Evolutionary conservation across 495 filamentous ascomycete species (phyloP).

Genomic region (Aspergillus biplanus): DNA sequence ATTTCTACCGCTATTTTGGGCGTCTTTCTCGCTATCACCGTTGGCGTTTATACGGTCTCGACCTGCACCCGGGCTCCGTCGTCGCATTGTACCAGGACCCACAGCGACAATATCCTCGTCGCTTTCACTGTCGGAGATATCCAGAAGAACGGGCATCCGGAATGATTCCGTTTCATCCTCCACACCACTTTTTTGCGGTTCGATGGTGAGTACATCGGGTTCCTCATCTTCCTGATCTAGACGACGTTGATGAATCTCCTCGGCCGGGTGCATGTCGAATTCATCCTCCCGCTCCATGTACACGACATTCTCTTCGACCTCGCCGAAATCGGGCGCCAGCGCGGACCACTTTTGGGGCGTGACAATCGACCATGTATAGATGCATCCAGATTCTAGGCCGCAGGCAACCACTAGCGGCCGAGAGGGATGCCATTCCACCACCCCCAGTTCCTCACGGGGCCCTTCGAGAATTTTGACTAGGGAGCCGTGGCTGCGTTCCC

Average conservation of each 20-base stretch:
- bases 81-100: conserved; percentile 79
- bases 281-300: conserved; percentile 96
- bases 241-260: conserved; percentile 89
- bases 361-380: conserved; percentile 92
- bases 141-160: conserved; percentile 83
- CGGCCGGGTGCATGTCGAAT: conserved; percentile 94
- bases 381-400: conserved; percentile 83
- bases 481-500: conserved; percentile 92
- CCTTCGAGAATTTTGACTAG: conserved; percentile 95
- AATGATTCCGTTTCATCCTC: conserved; percentile 64
- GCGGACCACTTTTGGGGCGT: conserved; percentile 96
- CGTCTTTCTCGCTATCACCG: conserved; percentile 47
- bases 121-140: conserved; percentile 73
- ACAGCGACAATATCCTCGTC: conserved; percentile 90
- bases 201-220: conserved; percentile 82
- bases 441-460: conserved; percentile 89
- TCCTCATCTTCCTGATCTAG: conserved; percentile 88
- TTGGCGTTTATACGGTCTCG: conserved; percentile 43
- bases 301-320: conserved; percentile 97
- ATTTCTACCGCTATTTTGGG: conserved; percentile 30
- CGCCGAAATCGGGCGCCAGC: conserved; percentile 92
- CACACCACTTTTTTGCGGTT: conserved; percentile 60
- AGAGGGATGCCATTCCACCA: conserved; percentile 95
- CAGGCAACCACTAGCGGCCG: conserved; percentile 87
- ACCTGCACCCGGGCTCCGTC: conserved; percentile 68